Evolutionary conservation across 75 land plant genomes (phyloP).

Genomic region (Picea sitchensis): DNA sequence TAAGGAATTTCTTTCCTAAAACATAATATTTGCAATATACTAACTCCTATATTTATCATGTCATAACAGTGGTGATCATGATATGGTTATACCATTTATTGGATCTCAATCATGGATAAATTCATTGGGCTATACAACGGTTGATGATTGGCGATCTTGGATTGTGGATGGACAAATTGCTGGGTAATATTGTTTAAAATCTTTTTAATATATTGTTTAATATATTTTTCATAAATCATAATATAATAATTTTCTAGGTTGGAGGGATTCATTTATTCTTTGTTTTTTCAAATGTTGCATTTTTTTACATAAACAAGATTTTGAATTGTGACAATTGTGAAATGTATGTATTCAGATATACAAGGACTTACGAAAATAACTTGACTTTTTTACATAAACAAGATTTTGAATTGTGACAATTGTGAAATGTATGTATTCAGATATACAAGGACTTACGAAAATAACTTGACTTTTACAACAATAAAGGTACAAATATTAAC

Average conservation of each 20-base stretch:
- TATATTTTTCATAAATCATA: no score
- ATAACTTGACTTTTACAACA: constrained; percentile 6
- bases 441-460: neutral
- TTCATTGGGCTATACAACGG: constrained; percentile 41
- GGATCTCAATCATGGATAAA: constrained; percentile 61
- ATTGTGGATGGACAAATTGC: constrained; percentile 55
- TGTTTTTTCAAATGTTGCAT: no score
- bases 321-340: no score
- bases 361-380: neutral
- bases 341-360: neutral
- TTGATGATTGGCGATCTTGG: constrained; percentile 57
- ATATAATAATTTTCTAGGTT: no score
- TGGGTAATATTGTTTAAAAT: constrained; percentile 27
- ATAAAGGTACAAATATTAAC: neutral
- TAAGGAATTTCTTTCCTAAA: no score
- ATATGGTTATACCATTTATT: constrained; percentile 47
- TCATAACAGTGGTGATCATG: constrained; percentile 71
- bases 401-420: no score
- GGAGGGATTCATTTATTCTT: no score
- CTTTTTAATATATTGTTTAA: no score
- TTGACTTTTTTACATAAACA: neutral
- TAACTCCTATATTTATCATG: neutral
- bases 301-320: no score
- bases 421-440: neutral
- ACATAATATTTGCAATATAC: no score